Evolutionary conservation across 1,284 basidiomycete genomes (phyloP), one percentile per base, ranked within the genome.

Genomic region (Malassezia brasiliensis): DNA sequence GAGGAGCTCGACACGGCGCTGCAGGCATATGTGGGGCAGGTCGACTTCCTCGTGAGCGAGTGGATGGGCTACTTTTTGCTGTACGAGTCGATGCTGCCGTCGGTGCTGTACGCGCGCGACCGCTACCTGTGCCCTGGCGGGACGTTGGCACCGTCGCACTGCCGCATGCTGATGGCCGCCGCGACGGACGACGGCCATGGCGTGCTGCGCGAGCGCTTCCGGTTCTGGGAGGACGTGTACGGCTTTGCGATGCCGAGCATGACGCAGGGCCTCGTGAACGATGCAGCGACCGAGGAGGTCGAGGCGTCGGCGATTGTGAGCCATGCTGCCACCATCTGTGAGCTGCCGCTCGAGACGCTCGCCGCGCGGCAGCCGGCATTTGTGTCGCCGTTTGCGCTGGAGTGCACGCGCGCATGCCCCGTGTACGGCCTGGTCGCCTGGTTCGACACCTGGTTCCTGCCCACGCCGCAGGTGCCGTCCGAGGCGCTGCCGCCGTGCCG

Each of bases 51-150:
- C 72, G 80, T 96, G 47, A 90, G 87, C 30, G 93, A 98, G 76
- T 98, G 93, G 93, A 96, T 96, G 93, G 69, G 63, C 53, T 75
- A 69, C 61, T 74, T 68, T 39, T 62, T 75, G 22, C 80, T 94
- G 20, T 96, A 96, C 76, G 93, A 98, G 76, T 88, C 86, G 42
- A 96, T 96, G 93, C 81, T 96, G 22, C 91, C 96, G 74, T 94
- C 90, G 0, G 93, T 96, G 6, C 78, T 98, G 10, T 78, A 79
- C 53, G 91, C 91, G 0, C 81, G 90, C 22, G 88, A 94, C 72
- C 81, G 84, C 15, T 96, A 90, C 77, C 79, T 96, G 12, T 81
- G 83, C 0, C 34, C 37, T 1, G 28, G 46, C 6, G 90, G 90
- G 1, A 77, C 96, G n/a, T 84, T 98, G 82, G 90, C 85, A 0